These are phyloP conservation scores for Pilaira anomala DNA, from an alignment of 192 early-diverging fungal genomes.

Conservation along the genomic window DNA sequence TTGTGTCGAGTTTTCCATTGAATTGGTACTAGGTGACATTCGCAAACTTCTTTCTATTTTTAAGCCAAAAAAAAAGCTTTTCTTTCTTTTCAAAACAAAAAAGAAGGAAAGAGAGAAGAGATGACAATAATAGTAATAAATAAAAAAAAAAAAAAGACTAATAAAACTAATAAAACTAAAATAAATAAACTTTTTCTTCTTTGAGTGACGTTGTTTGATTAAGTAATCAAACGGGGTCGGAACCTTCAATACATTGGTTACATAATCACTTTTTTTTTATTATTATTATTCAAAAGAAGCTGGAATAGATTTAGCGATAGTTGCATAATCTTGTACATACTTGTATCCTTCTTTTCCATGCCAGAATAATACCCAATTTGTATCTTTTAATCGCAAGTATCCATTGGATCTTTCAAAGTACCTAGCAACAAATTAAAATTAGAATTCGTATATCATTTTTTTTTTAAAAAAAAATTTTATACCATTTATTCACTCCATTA, in stretches of 20 bases:
- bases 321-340: conserved; percentile 20
- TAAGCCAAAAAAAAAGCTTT: not conserved
- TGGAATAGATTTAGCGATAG: conserved; percentile 28
- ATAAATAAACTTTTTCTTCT: too few relatives aligned
- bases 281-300: conserved; percentile 23
- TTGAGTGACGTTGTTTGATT: too few relatives aligned
- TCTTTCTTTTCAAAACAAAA: too few relatives aligned
- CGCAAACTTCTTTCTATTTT: not conserved
- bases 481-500: conserved; percentile 96
- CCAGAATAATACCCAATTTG: conserved; percentile 91
- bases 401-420: conserved; percentile 91
- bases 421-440: conserved; percentile 36
- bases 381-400: conserved; percentile 58
- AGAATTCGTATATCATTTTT: not conserved
- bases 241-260: too few relatives aligned
- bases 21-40: conserved; percentile 11
- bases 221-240: too few relatives aligned
- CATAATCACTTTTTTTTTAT: too few relatives aligned
- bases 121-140: not conserved
- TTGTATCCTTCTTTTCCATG: conserved; percentile 52
- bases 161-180: too few relatives aligned
- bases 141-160: conserved; percentile 1
- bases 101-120: not conserved
- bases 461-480: not conserved
- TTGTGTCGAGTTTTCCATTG: not conserved